Evolutionary conservation across 208 protist species (phyloP), one percentile per base, ranked within the genome.

Genomic region (Acanthamoeba culbertsoni): DNA sequence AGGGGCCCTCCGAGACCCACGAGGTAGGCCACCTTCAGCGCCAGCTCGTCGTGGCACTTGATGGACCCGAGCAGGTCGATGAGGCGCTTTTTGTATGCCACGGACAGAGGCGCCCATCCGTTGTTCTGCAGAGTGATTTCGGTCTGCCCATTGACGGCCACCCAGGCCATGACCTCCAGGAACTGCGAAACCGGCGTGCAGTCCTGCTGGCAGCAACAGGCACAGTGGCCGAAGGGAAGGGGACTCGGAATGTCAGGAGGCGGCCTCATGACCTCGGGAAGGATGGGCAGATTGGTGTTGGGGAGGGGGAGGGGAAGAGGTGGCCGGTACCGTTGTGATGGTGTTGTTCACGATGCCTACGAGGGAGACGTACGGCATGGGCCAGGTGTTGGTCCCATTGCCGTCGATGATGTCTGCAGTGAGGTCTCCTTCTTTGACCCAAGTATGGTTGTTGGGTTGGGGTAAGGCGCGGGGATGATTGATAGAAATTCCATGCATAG

Each of bases 71-170:
- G 79, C 55, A 16, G 35, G 40, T 89, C 79, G 55, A 89, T 89
- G 28, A 89, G n/a, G 33, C 79, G 46, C 55, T 65, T 89, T 48
- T 89, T 89, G 51, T 65, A 89, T 18, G 51, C 79, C 5, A 68
- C 20, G 33, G 79, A 46, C 23, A 89, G 79, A n/a, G 79, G 79
- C 14, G 55, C 79, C 51, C 55, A 89, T 14, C 48, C 42, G 23
- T 89, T 42, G 31, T 59, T 55, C 40, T 89, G 79, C 1, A 65
- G 51, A 5, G 55, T 89, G 51, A 6, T 43, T 28, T 68, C 55
- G 2, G 79, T 45, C 79, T 62, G 79, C 0, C 55, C 79, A 23
- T 89, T 89, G 35, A 28, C 28, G 31, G 46, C 51, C 5, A 45
- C 48, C 79, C 79, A 89, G 55, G 51, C 55, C 35, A 89, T n/a